Evolutionary conservation across 2,329 filamentous ascomycete genomes (phyloP).

Genomic region (Fusarium hostae): DNA sequence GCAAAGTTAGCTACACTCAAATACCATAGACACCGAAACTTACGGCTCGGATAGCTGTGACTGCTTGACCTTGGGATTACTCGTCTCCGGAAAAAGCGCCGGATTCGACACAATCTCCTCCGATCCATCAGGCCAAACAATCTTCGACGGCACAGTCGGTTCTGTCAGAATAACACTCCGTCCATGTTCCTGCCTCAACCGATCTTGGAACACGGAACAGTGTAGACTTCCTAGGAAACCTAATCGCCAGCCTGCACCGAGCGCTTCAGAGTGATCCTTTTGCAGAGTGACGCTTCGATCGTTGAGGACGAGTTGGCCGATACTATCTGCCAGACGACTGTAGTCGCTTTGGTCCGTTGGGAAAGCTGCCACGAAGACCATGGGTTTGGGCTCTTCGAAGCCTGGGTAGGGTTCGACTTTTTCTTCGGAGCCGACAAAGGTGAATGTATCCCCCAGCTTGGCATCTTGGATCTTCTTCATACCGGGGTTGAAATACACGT

Average conservation of each 20-base stretch:
- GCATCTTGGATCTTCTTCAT: constrained; percentile 98
- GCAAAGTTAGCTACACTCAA: neutral
- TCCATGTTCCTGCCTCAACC: constrained; percentile 92
- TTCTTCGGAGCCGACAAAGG: constrained; percentile 79
- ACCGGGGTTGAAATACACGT: constrained; percentile 96
- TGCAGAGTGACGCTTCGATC: constrained; percentile 93
- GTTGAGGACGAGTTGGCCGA: constrained; percentile 92
- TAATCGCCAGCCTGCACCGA: constrained; percentile 92
- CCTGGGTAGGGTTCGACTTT: constrained; percentile 84
- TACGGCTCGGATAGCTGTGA: constrained; percentile 64
- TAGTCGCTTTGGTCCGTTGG: constrained; percentile 92
- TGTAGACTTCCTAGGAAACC: constrained; percentile 97
- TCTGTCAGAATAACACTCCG: constrained; percentile 97
- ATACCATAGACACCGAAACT: constrained; percentile 37
- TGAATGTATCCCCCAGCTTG: constrained; percentile 96
- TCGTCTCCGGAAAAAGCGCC: constrained; percentile 81
- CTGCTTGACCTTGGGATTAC: constrained; percentile 58
- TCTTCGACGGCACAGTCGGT: constrained; percentile 91
- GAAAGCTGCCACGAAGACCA: constrained; percentile 98
- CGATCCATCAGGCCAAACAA: constrained; percentile 80
- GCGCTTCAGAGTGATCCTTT: constrained; percentile 92
- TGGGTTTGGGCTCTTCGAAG: constrained; percentile 96
- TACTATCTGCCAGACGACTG: constrained; percentile 88
- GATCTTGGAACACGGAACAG: constrained; percentile 98
- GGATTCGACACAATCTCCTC: constrained; percentile 87